Evolutionary conservation across 192 early-diverging fungal genomes (phyloP).

Genomic region (Phlyctochytrium planicorne): DNA sequence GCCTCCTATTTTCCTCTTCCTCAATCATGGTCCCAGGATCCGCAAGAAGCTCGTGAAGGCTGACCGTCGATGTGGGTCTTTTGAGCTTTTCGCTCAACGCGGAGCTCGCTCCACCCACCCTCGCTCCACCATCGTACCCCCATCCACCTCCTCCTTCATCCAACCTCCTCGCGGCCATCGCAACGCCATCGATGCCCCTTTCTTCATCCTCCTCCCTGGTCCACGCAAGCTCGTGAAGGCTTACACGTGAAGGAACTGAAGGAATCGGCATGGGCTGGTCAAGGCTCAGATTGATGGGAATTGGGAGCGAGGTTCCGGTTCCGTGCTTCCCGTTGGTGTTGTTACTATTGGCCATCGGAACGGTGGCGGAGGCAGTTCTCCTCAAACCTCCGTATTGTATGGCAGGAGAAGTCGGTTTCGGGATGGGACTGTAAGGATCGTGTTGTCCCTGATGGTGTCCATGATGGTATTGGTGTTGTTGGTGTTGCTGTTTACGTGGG

Average conservation of each 20-base stretch:
- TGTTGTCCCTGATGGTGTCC: no score
- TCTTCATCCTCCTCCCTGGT: neutral
- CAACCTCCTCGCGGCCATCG: neutral
- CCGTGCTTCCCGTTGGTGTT: no score
- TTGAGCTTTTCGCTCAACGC: neutral
- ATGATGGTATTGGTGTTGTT: no score
- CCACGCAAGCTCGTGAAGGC: neutral
- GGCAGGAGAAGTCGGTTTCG: no score
- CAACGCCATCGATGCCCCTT: neutral
- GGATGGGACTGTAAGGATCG: no score
- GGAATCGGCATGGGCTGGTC: constrained; percentile 3
- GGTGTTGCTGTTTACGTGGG: no score
- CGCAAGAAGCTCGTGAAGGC: neutral
- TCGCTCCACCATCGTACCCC: neutral
- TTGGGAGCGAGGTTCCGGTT: neutral
- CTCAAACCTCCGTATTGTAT: no score
- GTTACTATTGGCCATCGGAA: no score
- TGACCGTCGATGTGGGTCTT: neutral
- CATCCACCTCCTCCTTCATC: neutral
- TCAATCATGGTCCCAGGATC: neutral
- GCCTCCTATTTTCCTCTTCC: neutral
- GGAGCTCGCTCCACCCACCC: neutral
- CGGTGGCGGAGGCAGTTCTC: no score
- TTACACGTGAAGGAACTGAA: neutral
- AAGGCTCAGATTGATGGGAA: neutral